Percentiles rank a stretch among this genome's conserved stretches.
Conservation (phyloP, 139 green algal genomes). For the Spirogloea muscicola region DNA sequence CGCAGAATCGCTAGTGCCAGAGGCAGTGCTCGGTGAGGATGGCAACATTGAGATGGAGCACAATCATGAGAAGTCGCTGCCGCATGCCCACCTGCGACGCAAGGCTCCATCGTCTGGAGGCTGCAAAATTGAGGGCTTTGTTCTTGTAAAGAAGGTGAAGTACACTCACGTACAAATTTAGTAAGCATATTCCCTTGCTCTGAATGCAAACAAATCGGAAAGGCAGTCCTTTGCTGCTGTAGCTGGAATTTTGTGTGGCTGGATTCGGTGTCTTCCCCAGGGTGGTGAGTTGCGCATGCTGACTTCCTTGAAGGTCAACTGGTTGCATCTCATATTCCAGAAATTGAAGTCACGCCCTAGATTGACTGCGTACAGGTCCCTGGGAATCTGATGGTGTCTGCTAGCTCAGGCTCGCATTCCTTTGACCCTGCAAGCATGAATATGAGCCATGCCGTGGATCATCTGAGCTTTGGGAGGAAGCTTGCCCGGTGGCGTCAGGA, state of each 20-base stretch:
- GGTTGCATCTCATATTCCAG: too few relatives aligned
- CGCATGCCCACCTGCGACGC: too few relatives aligned
- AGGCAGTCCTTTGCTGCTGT: too few relatives aligned
- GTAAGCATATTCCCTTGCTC: too few relatives aligned
- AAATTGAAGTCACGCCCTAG: too few relatives aligned
- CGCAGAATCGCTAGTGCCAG: slow-evolving; percentile 74
- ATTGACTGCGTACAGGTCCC: slow-evolving; percentile 27
- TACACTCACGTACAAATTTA: too few relatives aligned
- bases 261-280: too few relatives aligned
- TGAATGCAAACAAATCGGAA: too few relatives aligned
- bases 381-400: slow-evolving; percentile 45
- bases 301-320: too few relatives aligned
- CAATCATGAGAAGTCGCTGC: background rate
- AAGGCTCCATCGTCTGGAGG: slow-evolving; percentile 10
- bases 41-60: background rate
- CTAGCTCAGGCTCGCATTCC: slow-evolving; percentile 30
- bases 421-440: slow-evolving; percentile 51
- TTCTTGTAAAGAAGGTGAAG: slow-evolving; percentile 96
- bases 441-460: slow-evolving; percentile 53
- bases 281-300: too few relatives aligned
- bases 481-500: slow-evolving; percentile 6
- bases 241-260: too few relatives aligned
- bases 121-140: slow-evolving; percentile 74
- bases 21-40: slow-evolving; percentile 33
- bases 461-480: slow-evolving; percentile 51